Evolutionary conservation across 1,284 basidiomycete species (phyloP).

Genomic region (Puccinia hordei): DNA sequence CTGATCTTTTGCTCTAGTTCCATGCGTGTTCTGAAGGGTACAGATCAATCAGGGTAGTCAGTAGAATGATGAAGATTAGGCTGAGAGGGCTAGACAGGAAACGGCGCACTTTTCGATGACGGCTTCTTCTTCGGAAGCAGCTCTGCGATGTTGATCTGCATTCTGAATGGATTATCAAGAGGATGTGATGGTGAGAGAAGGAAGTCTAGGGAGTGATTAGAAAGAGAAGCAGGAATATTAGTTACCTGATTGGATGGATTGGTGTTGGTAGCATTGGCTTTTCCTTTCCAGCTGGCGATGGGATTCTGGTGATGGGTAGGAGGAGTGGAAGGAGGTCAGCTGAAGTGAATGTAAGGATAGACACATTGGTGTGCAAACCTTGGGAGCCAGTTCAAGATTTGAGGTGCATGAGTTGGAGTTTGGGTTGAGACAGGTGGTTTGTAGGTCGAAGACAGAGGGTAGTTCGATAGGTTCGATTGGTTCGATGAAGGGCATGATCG

Average conservation of each 20-base stretch:
- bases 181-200: background rate
- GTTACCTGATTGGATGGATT: background rate
- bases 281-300: slow-evolving; percentile 25
- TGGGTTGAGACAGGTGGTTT: slow-evolving; percentile 3
- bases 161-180: background rate
- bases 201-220: too few relatives aligned
- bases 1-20: slow-evolving; percentile 39
- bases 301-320: background rate
- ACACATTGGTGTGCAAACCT: background rate
- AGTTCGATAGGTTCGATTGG: slow-evolving; percentile 40
- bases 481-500: slow-evolving; percentile 49
- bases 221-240: too few relatives aligned
- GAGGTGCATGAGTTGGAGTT: background rate
- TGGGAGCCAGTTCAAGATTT: background rate
- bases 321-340: background rate
- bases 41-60: background rate
- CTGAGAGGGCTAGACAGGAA: background rate
- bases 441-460: slow-evolving; percentile 21
- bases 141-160: background rate
- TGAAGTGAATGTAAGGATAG: background rate
- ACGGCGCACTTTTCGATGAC: slow-evolving; percentile 29
- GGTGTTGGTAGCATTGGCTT: slow-evolving; percentile 1
- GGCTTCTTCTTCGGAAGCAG: slow-evolving; percentile 37
- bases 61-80: background rate
- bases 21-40: slow-evolving; percentile 14